These are phyloP conservation scores for Leccinellum albellum DNA, from an alignment of 768 basidiomycete species.

Conservation along the genomic window DNA sequence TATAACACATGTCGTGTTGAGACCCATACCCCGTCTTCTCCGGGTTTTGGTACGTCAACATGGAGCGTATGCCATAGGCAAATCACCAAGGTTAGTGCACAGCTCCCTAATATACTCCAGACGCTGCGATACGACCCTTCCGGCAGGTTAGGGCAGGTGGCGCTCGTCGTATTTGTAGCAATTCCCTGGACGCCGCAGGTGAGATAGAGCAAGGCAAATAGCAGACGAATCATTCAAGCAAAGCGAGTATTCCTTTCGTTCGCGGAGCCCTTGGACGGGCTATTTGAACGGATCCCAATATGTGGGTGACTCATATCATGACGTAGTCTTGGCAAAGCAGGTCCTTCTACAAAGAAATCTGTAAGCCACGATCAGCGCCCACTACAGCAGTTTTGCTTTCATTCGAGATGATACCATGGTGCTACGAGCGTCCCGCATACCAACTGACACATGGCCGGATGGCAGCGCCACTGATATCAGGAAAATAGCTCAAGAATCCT, in stretches of 20 bases:
- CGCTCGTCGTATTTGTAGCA: neutral
- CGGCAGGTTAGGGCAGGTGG: neutral
- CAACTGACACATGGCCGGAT: neutral
- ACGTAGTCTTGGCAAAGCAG: neutral
- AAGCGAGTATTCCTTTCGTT: neutral
- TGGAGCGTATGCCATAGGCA: neutral
- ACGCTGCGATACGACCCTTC: neutral
- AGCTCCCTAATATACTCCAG: neutral
- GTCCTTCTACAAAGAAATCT: neutral
- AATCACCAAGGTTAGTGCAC: neutral
- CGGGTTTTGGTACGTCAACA: neutral
- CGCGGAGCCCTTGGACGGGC: neutral
- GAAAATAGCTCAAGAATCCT: too few species aligned
- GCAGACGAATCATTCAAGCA: neutral
- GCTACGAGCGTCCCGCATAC: neutral
- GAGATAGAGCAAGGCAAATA: neutral
- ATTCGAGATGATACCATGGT: neutral
- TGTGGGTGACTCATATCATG: neutral
- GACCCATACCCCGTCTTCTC: neutral
- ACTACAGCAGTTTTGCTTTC: neutral
- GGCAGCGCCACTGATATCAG: neutral
- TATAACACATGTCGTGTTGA: neutral
- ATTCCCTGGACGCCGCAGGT: neutral
- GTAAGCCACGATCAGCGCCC: neutral
- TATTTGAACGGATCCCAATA: neutral